Base-by-base conservation (phyloP, 306 rosid species). In the Leucaena leucocephala region DNA sequence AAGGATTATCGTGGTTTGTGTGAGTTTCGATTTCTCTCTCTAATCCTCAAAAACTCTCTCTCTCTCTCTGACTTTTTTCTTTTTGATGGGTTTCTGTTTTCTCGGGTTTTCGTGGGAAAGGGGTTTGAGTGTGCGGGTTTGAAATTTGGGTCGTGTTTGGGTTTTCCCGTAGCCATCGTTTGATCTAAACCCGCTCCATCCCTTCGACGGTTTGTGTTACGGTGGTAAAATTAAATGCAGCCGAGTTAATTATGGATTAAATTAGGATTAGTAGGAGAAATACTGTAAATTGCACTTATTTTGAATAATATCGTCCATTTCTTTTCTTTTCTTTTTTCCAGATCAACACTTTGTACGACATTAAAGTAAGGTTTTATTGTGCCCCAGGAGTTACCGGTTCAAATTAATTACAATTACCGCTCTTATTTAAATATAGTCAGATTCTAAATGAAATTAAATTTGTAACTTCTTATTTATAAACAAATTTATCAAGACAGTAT, bases 181-280 rank as follows among this genome's bases (percentile, higher is more conserved):
- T 17, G 65, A 73, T 62, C 68, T 54, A 3, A 74, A 75, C 46
- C 81, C 57, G n/a, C 64, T 33, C 13, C 12, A 9, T 36, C 4
- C 66, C 76, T 85, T 76, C 52, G 40, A 67, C 39, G 80, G 43
- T 78, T 74, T 64, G 72, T 65, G 79, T 62, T 62, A 62, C 42
- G 3, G 67, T 33, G 42, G 42, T 34, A 62, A 34, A 22, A 19
- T 19, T 58, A 14, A 19, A 7, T 9, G 33, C 63, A 2, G 11
- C 34, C 22, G 5, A 14, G 2, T 15, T 15, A 4, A 13, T 4
- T 16, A 52, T 7, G 9, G 21, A 52, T 52, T 6, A 17, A 27
- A 27, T 27, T 27, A 27, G 27, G 27, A 1, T 27, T 27, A 27
- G 27, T 27, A 27, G 27, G 27, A 27, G 9, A 6, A 42, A 38